Base-by-base conservation (phyloP, 139 green algal genomes). In the Volvox reticuliferus region DNA sequence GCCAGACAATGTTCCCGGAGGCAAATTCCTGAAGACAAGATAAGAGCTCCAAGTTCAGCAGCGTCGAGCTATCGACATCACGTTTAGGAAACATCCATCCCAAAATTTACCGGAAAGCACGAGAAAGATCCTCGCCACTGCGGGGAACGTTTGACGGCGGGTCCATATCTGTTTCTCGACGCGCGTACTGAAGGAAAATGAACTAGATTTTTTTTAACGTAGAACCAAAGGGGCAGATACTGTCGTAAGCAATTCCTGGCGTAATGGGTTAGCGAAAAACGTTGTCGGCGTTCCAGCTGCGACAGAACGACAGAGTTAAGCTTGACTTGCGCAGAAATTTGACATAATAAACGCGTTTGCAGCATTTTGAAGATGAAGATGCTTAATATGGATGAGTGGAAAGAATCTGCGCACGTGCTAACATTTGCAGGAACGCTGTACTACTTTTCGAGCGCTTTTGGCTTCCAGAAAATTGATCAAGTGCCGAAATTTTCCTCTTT, bases 61-160 rank as follows among this genome's bases (percentile, higher is more conserved):
- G 21, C 71, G 32, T 79, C 26, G 71, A 18, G 16, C 26, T 14
- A 18, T n/a, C 71, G 35, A 20, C 9, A 79, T 35, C 22, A 12
- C 5, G 71, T 79, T 79, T n/a, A 36, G 32, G 35, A 12, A 79
- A 36, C 21, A 75, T 79, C 12, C 5, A 28, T 73, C 16, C 19
- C 26, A n/a, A 79, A 36, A 84, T 71, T 73, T 86, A 86, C 79
- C 79, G 44, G 28, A 86, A 86, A 44, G 79, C 79, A 1, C 79
- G 79, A 30, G 79, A 86, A 26, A 86, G 28, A 61, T 86, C 79
- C 28, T 86, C 79, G 26, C 79, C 79, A 55, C 79, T 86, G 50
- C 78, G 78, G 32, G 78, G 78, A 84, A 32, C 5, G 22, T 30
- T 67, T 21, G 36, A 84, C 21, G 36, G 36, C 78, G 78, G 36